Evolutionary conservation across 768 basidiomycete species (phyloP).

Genomic region (Boletellus sp.): DNA sequence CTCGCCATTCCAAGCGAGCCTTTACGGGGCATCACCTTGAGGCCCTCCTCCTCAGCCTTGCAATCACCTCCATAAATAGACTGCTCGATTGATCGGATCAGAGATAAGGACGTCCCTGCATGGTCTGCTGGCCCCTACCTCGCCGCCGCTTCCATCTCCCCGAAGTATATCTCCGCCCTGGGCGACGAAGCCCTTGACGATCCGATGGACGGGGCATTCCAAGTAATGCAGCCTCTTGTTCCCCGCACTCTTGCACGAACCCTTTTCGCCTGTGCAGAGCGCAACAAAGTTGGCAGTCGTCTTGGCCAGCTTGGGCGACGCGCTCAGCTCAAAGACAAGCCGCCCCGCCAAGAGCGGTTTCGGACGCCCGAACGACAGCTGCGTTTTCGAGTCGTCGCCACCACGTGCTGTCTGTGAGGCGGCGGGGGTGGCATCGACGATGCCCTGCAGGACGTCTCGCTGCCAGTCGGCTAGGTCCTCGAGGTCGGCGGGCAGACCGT

Average conservation of each 20-base stretch:
- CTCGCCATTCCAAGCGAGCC: conserved; percentile 54
- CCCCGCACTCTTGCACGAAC: conserved; percentile 43
- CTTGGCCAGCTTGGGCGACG: conserved; percentile 40
- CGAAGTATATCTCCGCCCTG: conserved; percentile 55
- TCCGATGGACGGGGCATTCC: conserved; percentile 43
- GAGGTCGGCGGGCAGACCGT: conserved; percentile 39
- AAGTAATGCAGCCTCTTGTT: conserved; percentile 44
- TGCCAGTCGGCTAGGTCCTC: conserved; percentile 42
- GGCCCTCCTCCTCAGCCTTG: conserved; percentile 49
- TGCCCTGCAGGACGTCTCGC: conserved; percentile 42
- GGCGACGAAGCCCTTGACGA: conserved; percentile 46
- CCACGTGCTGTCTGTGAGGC: no score
- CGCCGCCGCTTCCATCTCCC: conserved; percentile 51
- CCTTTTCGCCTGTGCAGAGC: conserved; percentile 45
- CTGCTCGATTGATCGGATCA: conserved; percentile 21
- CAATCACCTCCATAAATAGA: conserved; percentile 48
- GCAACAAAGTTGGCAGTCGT: conserved; percentile 46
- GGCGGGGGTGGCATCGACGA: conserved; percentile 32
- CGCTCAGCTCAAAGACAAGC: conserved; percentile 40
- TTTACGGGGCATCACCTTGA: conserved; percentile 37
- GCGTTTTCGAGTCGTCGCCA: neutral
- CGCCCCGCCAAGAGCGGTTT: conserved; percentile 38
- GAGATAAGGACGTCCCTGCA: neutral
- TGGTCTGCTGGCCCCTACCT: conserved; percentile 34
- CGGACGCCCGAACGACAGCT: conserved; percentile 35